A percentile compares a stretch with the other conserved stretches of the same genome.
These are phyloP conservation scores for Chaetomiaceae sp. DNA, from an alignment of 2,329 filamentous ascomycete genomes.

Conservation along the genomic window DNA sequence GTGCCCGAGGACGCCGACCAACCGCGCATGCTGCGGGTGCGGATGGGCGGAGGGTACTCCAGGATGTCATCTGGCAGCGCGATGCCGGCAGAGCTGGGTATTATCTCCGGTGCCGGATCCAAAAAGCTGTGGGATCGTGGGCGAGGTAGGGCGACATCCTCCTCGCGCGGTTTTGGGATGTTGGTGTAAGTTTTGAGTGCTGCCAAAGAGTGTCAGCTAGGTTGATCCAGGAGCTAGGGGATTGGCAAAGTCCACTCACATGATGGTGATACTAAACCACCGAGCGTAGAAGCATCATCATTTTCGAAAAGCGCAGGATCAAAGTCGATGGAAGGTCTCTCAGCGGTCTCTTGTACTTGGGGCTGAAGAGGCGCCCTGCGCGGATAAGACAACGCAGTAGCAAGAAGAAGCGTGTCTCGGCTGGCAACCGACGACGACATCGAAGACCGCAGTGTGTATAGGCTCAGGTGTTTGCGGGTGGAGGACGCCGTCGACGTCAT, in stretches of 20 bases:
- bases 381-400: slow-evolving; percentile 15
- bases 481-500: slow-evolving; percentile 1
- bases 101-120: background rate
- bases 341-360: background rate
- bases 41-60: slow-evolving; percentile 31
- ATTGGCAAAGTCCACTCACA: background rate
- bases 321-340: background rate
- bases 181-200: background rate
- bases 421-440: slow-evolving; percentile 16
- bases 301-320: background rate
- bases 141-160: background rate
- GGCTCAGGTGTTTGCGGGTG: slow-evolving; percentile 16
- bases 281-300: background rate
- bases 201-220: background rate
- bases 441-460: slow-evolving; percentile 19
- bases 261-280: background rate
- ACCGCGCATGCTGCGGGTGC: slow-evolving; percentile 32
- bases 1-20: slow-evolving; percentile 40
- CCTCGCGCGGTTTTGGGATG: background rate
- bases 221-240: background rate
- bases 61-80: slow-evolving; percentile 26
- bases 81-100: background rate
- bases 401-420: slow-evolving; percentile 10
- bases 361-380: background rate
- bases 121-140: background rate